Conservation (phyloP, 352 stramenopile genomes). For the Phytophthora meadii region DNA sequence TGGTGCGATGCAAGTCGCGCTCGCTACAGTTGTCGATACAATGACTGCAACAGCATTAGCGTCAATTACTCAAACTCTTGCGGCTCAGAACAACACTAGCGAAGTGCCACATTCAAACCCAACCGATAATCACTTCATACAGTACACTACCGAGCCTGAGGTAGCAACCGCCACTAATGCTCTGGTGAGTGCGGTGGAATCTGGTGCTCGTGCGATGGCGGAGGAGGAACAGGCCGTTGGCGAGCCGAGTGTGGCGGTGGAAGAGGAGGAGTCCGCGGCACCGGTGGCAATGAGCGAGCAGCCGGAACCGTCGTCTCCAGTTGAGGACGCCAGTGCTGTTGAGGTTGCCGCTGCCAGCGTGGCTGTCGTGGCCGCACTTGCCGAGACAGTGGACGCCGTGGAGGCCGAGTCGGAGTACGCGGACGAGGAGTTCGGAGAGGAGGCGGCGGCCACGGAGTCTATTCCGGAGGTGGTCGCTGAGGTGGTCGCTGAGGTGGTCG, state of each 20-base stretch:
- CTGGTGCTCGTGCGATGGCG: neutral
- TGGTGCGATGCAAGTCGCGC: conserved; percentile 14
- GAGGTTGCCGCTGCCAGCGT: neutral
- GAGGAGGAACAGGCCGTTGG: neutral
- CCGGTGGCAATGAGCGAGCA: neutral
- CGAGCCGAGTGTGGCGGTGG: neutral
- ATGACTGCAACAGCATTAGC: conserved; percentile 35
- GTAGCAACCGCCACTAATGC: neutral
- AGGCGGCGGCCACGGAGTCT: neutral
- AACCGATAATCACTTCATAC: too few relatives aligned
- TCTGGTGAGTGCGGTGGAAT: neutral
- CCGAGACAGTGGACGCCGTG: neutral
- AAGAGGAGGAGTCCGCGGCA: neutral
- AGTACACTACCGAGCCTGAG: neutral
- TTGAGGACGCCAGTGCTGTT: neutral
- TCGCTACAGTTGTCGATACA: conserved; percentile 28
- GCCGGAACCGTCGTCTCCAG: neutral
- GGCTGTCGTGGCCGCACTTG: neutral
- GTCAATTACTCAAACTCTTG: conserved; percentile 1
- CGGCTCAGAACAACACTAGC: neutral
- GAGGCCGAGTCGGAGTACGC: neutral
- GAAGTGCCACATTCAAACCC: neutral
- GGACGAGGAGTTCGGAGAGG: neutral
- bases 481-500: neutral
- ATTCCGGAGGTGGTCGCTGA: neutral